Conservation (phyloP, 257 asterid species). For the Gynochthodes officinalis region DNA sequence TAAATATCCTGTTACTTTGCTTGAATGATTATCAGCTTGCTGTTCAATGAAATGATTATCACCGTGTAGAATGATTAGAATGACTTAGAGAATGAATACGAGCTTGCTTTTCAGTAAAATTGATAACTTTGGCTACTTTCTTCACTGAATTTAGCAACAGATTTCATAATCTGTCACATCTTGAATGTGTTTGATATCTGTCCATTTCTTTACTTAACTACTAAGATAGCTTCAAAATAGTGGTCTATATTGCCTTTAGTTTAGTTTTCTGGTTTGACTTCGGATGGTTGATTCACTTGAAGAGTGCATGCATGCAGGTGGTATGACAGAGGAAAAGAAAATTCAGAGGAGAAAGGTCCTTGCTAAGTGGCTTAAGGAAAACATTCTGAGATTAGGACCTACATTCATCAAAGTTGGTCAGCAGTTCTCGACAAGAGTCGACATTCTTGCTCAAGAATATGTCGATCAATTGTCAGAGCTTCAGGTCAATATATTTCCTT, state of each 20-base stretch:
- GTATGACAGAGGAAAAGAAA: slow-evolving; percentile 73
- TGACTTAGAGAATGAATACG: background rate
- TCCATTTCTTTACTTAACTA: background rate
- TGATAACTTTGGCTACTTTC: background rate
- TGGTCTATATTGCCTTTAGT: background rate
- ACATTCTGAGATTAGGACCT: slow-evolving; percentile 88
- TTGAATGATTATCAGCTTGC: too few relatives aligned
- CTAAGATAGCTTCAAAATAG: background rate
- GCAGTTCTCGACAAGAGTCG: slow-evolving; percentile 97
- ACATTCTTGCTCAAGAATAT: slow-evolving; percentile 97
- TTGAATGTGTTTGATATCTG: background rate
- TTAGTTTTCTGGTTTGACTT: slow-evolving; percentile 8
- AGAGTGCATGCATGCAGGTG: slow-evolving; percentile 50
- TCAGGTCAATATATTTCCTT: slow-evolving; percentile 46
- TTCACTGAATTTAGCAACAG: background rate
- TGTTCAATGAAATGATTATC: too few relatives aligned
- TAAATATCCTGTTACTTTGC: background rate
- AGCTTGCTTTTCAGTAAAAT: background rate
- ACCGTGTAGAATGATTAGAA: too few relatives aligned
- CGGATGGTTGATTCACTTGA: slow-evolving; percentile 17
- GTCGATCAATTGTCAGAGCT: slow-evolving; percentile 97
- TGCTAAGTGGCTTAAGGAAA: slow-evolving; percentile 97
- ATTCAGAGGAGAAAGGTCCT: slow-evolving; percentile 68
- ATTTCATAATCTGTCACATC: background rate
- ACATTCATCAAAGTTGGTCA: slow-evolving; percentile 97